Conservation (phyloP, 2,329 filamentous ascomycete genomes). For the Aspergillus transmontanensis region DNA sequence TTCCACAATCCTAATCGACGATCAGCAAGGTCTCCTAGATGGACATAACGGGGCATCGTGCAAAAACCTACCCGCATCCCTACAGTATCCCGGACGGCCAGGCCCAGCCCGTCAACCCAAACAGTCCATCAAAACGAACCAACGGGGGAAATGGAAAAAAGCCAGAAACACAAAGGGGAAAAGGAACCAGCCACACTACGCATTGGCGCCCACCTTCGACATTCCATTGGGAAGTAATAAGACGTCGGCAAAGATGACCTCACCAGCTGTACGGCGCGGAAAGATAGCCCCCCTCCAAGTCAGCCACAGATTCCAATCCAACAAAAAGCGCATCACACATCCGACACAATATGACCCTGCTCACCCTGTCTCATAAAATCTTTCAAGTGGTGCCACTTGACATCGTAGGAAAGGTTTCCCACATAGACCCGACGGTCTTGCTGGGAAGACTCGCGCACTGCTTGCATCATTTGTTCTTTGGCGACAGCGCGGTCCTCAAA, state of each 20-base stretch:
- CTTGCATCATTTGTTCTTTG: slow-evolving; percentile 96
- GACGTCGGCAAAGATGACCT: slow-evolving; percentile 99
- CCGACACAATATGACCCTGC: slow-evolving; percentile 40
- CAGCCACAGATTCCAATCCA: slow-evolving; percentile 30
- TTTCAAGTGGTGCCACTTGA: slow-evolving; percentile 99
- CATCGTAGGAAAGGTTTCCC: slow-evolving; percentile 97
- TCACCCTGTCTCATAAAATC: slow-evolving; percentile 99
- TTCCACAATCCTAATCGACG: slow-evolving; percentile 85
- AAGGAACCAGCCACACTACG: slow-evolving; percentile 84
- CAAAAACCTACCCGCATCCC: slow-evolving; percentile 92
- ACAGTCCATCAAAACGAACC: slow-evolving; percentile 75
- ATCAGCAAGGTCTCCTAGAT: slow-evolving; percentile 13
- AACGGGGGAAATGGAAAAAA: slow-evolving; percentile 56
- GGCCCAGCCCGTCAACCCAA: slow-evolving; percentile 98
- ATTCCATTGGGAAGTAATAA: slow-evolving; percentile 99
- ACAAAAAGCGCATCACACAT: slow-evolving; percentile 21
- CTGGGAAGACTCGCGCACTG: slow-evolving; percentile 89
- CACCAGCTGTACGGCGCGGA: slow-evolving; percentile 70
- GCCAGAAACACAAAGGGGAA: slow-evolving; percentile 58
- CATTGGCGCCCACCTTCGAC: slow-evolving; percentile 99
- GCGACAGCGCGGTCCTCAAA: slow-evolving; percentile 81
- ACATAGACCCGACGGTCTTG: slow-evolving; percentile 99
- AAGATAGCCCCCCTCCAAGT: slow-evolving; percentile 39
- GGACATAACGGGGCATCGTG: not conserved
- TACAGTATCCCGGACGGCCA: slow-evolving; percentile 86